phyloP scores from a whole-genome alignment of 495 filamentous ascomycete genomes.

The Penicillium roqueforti region DNA sequence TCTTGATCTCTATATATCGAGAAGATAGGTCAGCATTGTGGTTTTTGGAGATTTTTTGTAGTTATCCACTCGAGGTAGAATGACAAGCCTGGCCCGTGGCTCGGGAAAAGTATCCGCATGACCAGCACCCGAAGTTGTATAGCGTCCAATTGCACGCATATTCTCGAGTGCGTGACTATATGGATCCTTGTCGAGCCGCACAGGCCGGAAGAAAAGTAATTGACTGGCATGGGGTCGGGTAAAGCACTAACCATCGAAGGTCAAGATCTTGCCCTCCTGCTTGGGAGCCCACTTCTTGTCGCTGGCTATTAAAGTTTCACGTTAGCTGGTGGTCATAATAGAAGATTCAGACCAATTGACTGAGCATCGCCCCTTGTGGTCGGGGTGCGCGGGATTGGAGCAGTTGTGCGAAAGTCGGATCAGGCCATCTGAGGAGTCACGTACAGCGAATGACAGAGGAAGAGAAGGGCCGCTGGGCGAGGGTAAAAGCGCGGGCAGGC shows the following conservation, averaged over 20 bases:
- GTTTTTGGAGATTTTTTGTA: neutral
- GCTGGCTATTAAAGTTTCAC: slow-evolving; percentile 29
- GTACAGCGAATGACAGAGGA: slow-evolving; percentile 47
- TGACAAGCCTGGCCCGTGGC: neutral
- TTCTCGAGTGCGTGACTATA: neutral
- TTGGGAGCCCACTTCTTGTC: slow-evolving; percentile 35
- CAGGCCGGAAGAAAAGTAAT: slow-evolving; percentile 8
- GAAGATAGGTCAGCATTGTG: slow-evolving; percentile 7
- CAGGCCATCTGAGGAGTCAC: slow-evolving; percentile 32
- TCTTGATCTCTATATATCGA: slow-evolving; percentile 69
- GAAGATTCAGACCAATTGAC: slow-evolving; percentile 6
- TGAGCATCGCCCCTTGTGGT: slow-evolving; percentile 21
- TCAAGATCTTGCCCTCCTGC: slow-evolving; percentile 42
- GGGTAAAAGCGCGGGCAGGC: slow-evolving; percentile 52
- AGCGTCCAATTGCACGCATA: slow-evolving; percentile 5
- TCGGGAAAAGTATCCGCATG: slow-evolving; percentile 14
- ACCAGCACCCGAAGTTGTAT: slow-evolving; percentile 7
- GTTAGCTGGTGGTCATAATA: slow-evolving; percentile 25
- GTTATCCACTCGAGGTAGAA: neutral
- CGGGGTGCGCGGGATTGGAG: slow-evolving; percentile 11
- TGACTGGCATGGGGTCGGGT: slow-evolving; percentile 11
- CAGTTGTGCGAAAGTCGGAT: slow-evolving; percentile 24
- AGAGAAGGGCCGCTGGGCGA: slow-evolving; percentile 44
- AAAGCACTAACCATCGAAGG: slow-evolving; percentile 43
- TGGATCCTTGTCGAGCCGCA: neutral